A percentile compares a stretch with the other conserved stretches of the same genome.
These are phyloP conservation scores for Gossypium bickii DNA, from an alignment of 345 rosid species.

Conservation along the genomic window DNA sequence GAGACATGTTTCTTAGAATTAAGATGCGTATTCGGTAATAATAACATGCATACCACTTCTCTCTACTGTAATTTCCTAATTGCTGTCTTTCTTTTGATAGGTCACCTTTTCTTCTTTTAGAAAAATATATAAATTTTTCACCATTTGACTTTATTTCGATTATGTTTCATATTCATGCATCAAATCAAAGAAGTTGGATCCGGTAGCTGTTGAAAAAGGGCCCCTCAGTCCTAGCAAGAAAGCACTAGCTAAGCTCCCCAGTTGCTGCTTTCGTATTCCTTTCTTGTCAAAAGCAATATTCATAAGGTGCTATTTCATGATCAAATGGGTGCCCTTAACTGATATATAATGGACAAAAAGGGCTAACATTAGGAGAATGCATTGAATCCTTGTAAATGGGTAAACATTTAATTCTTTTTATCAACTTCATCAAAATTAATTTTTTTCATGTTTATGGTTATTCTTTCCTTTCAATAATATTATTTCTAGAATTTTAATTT, in stretches of 20 bases:
- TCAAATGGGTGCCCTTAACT: neutral
- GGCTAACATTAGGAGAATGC: conserved; percentile 2
- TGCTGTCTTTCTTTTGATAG: neutral
- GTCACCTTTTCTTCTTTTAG: neutral
- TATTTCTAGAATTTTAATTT: too few relatives aligned
- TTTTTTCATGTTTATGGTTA: too few relatives aligned
- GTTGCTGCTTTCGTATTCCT: neutral
- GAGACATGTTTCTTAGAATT: conserved; percentile 4
- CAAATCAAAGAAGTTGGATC: conserved; percentile 1
- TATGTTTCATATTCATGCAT: conserved; percentile 13
- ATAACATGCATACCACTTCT: conserved; percentile 5
- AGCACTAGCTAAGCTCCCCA: neutral
- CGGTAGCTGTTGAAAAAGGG: neutral
- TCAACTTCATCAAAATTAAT: too few relatives aligned
- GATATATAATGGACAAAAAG: neutral
- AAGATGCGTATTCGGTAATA: neutral
- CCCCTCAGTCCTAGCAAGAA: neutral
- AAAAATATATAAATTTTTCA: neutral
- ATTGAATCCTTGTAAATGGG: conserved; percentile 7
- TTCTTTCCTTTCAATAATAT: too few relatives aligned
- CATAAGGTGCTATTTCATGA: neutral
- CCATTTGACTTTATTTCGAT: conserved; percentile 11
- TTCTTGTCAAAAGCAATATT: conserved; percentile 3
- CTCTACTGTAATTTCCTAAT: neutral
- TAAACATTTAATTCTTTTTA: neutral